These are phyloP conservation scores for Aspergillus candidus DNA, from an alignment of 2,329 filamentous ascomycete genomes.

Conservation along the genomic window DNA sequence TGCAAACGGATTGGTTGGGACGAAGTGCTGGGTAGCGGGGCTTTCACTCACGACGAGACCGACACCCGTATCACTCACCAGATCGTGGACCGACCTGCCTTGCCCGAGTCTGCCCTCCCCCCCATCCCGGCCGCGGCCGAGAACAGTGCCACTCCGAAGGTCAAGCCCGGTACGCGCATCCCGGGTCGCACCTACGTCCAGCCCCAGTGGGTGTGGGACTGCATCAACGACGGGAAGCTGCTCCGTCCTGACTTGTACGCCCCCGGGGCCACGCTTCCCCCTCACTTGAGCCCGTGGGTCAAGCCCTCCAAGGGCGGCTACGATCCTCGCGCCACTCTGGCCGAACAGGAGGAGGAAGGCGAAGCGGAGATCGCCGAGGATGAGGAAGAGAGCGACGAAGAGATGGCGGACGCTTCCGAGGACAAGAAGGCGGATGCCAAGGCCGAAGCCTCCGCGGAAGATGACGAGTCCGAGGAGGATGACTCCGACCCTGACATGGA, in stretches of 20 bases:
- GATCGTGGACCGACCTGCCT: constrained; percentile 80
- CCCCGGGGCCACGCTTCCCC: constrained; percentile 81
- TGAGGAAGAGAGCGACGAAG: constrained; percentile 41
- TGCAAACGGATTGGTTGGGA: constrained; percentile 98
- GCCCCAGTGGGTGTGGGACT: constrained; percentile 98
- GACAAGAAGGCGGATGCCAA: constrained; percentile 16
- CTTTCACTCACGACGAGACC: constrained; percentile 82
- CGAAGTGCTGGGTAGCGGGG: constrained; percentile 77
- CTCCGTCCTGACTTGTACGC: constrained; percentile 82
- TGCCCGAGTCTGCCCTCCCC: constrained; percentile 52
- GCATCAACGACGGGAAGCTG: constrained; percentile 83
- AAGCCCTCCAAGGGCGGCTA: constrained; percentile 81
- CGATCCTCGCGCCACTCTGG: constrained; percentile 79
- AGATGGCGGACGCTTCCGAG: constrained; percentile 30
- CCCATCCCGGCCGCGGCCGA: constrained; percentile 39
- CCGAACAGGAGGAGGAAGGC: constrained; percentile 79
- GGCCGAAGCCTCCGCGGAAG: constrained; percentile 39
- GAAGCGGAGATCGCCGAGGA: constrained; percentile 71
- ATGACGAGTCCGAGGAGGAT: constrained; percentile 40
- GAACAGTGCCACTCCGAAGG: constrained; percentile 39
- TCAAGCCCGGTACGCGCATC: constrained; percentile 63
- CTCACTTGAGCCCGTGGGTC: constrained; percentile 94
- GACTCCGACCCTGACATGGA: constrained; percentile 46
- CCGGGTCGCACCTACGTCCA: constrained; percentile 92
- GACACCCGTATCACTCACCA: constrained; percentile 93